Evolutionary conservation across 495 filamentous ascomycete species (phyloP), one percentile per base, ranked within the genome.

Genomic region (Hypoxylon trugodes): DNA sequence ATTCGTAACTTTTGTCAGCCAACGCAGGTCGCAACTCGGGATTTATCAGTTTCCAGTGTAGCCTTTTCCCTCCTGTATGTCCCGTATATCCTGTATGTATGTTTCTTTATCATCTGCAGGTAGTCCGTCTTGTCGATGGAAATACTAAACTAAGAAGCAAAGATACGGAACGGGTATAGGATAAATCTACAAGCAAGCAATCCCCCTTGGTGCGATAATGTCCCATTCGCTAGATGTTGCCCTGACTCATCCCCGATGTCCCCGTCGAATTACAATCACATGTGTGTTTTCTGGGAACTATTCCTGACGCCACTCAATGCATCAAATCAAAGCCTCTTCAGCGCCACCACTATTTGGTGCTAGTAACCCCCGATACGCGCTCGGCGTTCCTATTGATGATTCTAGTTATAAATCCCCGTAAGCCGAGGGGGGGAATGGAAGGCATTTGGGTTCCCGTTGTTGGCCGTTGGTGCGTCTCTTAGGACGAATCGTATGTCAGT

Each of bases 41-140:
- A n/a, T 66, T 70, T 61, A 72, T 71, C n/a, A n/a, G 53, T 69
- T 72, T 38, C 59, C 69, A 72, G 66, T n/a, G n/a, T n/a, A n/a
- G n/a, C n/a, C n/a, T n/a, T n/a, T n/a, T n/a, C n/a, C n/a, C n/a
- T n/a, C n/a, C n/a, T n/a, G n/a, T n/a, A n/a, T 48, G 16, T 48
- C 33, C 33, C 69, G 69, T 25, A 67, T 61, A 26, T n/a, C 2
- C 19, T 48, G 43, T 65, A 53, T 35, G 71, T 75, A 32, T 55
- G 50, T 49, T 41, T 38, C 32, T 36, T 30, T 30, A 28, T 26
- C 55, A 65, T 53, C 35, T 59, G 48, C 54, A 5, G 49, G 54
- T 48, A 54, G 32, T 19, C 16, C 13, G 37, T 35, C 40, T 35
- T 62, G 47, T 48, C 47, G 13, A 55, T 37, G 32, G 10, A 12